phyloP scores from a whole-genome alignment of 768 basidiomycete genomes.

The Phlebiopsis flavidoalba region DNA sequence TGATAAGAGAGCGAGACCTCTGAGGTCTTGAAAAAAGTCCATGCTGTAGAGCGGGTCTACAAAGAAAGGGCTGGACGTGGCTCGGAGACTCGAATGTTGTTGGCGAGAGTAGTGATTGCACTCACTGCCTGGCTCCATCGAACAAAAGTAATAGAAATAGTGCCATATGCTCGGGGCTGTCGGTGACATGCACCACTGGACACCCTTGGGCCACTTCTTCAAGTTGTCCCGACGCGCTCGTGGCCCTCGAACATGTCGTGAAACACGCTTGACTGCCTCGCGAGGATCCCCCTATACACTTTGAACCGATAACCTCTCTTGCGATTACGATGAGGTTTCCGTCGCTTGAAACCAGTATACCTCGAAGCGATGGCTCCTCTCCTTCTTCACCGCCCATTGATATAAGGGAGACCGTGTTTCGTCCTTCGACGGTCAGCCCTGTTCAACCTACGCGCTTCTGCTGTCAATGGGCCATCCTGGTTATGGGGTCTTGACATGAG shows the following conservation, averaged over 20 bases:
- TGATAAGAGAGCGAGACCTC: not conserved
- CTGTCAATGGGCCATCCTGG: no score
- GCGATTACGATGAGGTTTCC: slow-evolving; percentile 19
- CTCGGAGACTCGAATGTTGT: not conserved
- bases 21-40: not conserved
- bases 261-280: slow-evolving; percentile 17
- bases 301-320: slow-evolving; percentile 12
- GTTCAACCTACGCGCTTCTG: no score
- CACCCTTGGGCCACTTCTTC: not conserved
- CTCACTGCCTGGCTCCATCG: no score
- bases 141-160: not conserved
- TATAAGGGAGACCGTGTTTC: not conserved
- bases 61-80: not conserved
- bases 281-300: slow-evolving; percentile 18
- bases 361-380: not conserved
- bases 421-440: not conserved
- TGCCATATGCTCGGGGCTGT: not conserved
- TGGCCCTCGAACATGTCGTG: slow-evolving; percentile 12
- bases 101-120: not conserved
- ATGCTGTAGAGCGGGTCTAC: not conserved
- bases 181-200: not conserved
- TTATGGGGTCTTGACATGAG: no score
- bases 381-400: not conserved
- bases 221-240: not conserved
- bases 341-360: slow-evolving; percentile 21